Evolutionary conservation across 2,329 filamentous ascomycete species (phyloP).

Genomic region (Trichoderma afroharzianum): DNA sequence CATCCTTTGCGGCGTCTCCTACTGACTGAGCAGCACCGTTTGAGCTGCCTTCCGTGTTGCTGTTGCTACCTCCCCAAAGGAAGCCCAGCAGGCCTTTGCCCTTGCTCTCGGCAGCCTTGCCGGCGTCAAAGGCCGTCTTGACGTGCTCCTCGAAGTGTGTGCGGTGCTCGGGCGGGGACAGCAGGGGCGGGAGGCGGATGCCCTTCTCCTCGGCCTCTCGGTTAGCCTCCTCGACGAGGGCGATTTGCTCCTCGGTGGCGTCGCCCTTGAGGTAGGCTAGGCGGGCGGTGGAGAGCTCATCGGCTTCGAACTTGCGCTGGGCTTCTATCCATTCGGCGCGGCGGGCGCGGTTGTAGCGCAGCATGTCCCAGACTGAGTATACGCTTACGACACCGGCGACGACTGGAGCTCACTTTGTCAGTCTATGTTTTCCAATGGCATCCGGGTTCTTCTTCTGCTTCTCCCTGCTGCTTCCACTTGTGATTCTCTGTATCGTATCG

Average conservation of each 20-base stretch:
- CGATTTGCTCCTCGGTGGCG: constrained; percentile 53
- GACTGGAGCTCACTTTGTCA: constrained; percentile 32
- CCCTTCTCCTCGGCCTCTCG: constrained; percentile 43
- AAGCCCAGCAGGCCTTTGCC: constrained; percentile 36
- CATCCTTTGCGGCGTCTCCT: constrained; percentile 40
- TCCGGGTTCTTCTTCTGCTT: background rate
- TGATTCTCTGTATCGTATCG: background rate
- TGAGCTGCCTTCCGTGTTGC: constrained; percentile 23
- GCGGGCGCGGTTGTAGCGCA: constrained; percentile 57
- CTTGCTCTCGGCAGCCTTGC: constrained; percentile 18
- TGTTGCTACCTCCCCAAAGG: constrained; percentile 26
- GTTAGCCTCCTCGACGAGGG: constrained; percentile 56
- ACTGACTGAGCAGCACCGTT: constrained; percentile 24
- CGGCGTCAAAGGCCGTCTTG: constrained; percentile 30
- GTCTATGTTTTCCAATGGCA: background rate
- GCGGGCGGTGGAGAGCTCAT: constrained; percentile 54
- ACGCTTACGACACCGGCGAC: constrained; percentile 53
- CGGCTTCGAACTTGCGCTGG: constrained; percentile 51
- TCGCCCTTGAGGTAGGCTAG: constrained; percentile 58
- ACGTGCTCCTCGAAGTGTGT: constrained; percentile 36
- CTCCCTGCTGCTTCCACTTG: background rate
- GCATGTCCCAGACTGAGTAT: constrained; percentile 61
- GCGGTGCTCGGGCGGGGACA: constrained; percentile 42
- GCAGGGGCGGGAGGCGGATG: constrained; percentile 48
- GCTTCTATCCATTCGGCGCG: constrained; percentile 56